phyloP scores from a whole-genome alignment of 2,329 filamentous ascomycete genomes.

The Xylariaceae sp. region DNA sequence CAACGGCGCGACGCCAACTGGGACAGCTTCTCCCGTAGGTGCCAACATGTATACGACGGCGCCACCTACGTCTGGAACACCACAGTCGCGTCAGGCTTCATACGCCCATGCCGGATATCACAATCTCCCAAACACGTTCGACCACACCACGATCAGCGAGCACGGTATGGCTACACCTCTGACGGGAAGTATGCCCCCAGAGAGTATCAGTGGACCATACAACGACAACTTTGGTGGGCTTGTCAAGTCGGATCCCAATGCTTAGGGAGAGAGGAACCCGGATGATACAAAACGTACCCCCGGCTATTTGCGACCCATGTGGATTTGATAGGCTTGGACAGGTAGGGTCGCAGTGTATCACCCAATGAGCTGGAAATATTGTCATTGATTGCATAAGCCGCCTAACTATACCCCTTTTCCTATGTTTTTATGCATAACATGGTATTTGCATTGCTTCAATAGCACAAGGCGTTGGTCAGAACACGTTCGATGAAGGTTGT shows the following conservation, averaged over 20 bases:
- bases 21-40: slow-evolving; percentile 24
- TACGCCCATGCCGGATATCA: slow-evolving; percentile 24
- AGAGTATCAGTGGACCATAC: slow-evolving; percentile 22
- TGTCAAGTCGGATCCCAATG: slow-evolving; percentile 19
- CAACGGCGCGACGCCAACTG: slow-evolving; percentile 16
- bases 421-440: background rate
- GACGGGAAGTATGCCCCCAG: slow-evolving; percentile 25
- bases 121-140: slow-evolving; percentile 21
- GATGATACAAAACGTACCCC: slow-evolving; percentile 7
- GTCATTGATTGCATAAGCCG: background rate
- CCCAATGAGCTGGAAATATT: background rate
- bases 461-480: no score
- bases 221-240: slow-evolving; percentile 18
- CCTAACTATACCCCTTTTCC: background rate
- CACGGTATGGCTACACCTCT: slow-evolving; percentile 23
- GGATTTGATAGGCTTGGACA: background rate
- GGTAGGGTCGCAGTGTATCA: background rate
- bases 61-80: slow-evolving; percentile 21
- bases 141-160: slow-evolving; percentile 23
- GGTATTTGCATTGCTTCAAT: no score
- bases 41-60: slow-evolving; percentile 25
- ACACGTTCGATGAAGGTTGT: no score
- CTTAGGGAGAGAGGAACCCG: slow-evolving; percentile 4
- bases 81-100: slow-evolving; percentile 21
- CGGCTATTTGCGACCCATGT: slow-evolving; percentile 4